These are phyloP conservation scores for Seiridium cupressi DNA, from an alignment of 2,329 filamentous ascomycete species.

Conservation along the genomic window DNA sequence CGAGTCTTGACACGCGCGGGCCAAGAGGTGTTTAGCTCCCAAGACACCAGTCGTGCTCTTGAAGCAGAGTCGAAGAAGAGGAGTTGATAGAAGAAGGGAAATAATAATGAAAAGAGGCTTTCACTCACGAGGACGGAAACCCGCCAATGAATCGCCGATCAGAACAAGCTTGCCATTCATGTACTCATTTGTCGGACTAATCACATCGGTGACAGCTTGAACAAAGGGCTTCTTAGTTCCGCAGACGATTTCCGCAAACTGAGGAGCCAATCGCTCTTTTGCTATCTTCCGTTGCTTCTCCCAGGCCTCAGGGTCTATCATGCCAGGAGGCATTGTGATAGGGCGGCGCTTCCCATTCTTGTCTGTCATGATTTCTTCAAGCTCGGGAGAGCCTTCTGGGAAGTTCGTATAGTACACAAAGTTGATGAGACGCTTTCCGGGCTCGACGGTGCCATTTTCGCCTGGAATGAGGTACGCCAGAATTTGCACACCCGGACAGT, in stretches of 20 bases:
- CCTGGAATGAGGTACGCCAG: constrained; percentile 41
- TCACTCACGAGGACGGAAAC: constrained; percentile 34
- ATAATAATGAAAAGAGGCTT: too few species aligned
- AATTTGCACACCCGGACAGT: constrained; percentile 35
- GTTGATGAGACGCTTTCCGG: constrained; percentile 38
- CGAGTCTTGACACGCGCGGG: constrained; percentile 13
- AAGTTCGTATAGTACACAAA: constrained; percentile 45
- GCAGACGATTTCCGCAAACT: constrained; percentile 38
- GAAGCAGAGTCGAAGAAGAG: too few species aligned
- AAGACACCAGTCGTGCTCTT: too few species aligned
- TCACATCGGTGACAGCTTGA: constrained; percentile 36
- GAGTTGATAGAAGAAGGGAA: too few species aligned
- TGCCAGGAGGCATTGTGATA: constrained; percentile 36
- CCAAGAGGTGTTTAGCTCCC: too few species aligned
- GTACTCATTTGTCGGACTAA: constrained; percentile 32
- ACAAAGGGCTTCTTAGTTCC: constrained; percentile 38
- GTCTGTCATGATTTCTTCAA: constrained; percentile 34
- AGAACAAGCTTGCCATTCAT: constrained; percentile 36
- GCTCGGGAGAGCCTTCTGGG: constrained; percentile 26
- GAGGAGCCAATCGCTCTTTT: constrained; percentile 30
- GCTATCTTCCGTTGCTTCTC: constrained; percentile 31
- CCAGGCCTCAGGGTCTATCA: constrained; percentile 29
- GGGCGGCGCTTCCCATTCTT: constrained; percentile 25
- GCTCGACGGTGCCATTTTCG: constrained; percentile 32
- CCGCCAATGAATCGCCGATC: constrained; percentile 41